Percentiles rank a stretch among this genome's conserved stretches.
Evolutionary conservation across 164 flowering plant genomes (phyloP).

Genomic region (Nelumbo lutea): DNA sequence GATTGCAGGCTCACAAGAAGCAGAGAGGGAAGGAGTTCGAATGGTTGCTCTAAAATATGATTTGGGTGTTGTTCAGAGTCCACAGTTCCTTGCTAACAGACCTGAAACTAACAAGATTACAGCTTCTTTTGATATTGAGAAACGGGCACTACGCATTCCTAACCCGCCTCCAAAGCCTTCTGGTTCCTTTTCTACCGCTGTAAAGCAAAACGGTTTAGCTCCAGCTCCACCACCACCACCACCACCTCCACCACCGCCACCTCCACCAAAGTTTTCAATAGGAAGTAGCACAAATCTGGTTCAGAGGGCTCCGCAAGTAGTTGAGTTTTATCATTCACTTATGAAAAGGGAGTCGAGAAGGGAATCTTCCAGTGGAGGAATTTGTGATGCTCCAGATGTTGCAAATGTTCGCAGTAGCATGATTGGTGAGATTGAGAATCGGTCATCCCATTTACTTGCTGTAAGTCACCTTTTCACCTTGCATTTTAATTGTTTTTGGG

Average conservation of each 20-base stretch:
- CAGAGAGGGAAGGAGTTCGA: conserved; percentile 35
- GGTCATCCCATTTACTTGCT: conserved; percentile 90
- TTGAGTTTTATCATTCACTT: conserved; percentile 86
- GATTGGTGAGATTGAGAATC: conserved; percentile 93
- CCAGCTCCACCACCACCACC: conserved; percentile 51
- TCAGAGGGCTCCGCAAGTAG: conserved; percentile 88
- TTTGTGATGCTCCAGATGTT: conserved; percentile 47
- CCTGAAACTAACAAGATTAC: conserved; percentile 34
- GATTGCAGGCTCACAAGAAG: conserved; percentile 46
- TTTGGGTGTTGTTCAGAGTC: conserved; percentile 27
- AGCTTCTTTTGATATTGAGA: conserved; percentile 51
- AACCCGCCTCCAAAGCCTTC: conserved; percentile 94
- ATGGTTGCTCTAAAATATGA: conserved; percentile 32
- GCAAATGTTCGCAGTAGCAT: conserved; percentile 77
- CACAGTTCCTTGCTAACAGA: conserved; percentile 24
- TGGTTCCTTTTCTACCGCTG: conserved; percentile 21
- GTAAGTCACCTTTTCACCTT: conserved; percentile 39
- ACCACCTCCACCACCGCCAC: conserved; percentile 83
- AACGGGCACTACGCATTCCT: conserved; percentile 65
- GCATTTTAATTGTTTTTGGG: background rate
- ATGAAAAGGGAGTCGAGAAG: conserved; percentile 87
- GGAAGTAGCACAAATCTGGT: conserved; percentile 41
- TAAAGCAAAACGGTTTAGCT: conserved; percentile 29
- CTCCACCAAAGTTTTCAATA: conserved; percentile 44
- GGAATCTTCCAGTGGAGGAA: conserved; percentile 59